These are phyloP conservation scores for Paraphoma chrysanthemicola DNA, from an alignment of 2,329 filamentous ascomycete genomes.

Conservation along the genomic window DNA sequence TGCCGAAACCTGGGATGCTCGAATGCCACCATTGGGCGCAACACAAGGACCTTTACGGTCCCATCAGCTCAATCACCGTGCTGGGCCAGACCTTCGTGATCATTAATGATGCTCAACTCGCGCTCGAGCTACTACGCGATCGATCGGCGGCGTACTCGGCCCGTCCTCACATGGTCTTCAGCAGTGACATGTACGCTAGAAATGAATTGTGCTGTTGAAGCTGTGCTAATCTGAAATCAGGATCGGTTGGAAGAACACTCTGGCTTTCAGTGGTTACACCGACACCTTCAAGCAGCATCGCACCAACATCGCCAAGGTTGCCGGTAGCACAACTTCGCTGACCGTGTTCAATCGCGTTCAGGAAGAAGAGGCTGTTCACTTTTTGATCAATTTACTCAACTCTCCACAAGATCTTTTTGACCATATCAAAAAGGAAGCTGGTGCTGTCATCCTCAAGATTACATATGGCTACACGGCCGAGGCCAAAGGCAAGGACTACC, in stretches of 20 bases:
- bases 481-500: constrained; percentile 49
- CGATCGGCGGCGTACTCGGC: constrained; percentile 26
- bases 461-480: constrained; percentile 56
- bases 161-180: constrained; percentile 31
- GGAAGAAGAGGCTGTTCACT: constrained; percentile 37
- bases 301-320: constrained; percentile 36
- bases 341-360: constrained; percentile 35
- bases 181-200: constrained; percentile 23
- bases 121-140: constrained; percentile 32
- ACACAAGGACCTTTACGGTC: constrained; percentile 49
- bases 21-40: constrained; percentile 55
- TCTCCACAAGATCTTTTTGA: constrained; percentile 30
- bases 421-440: constrained; percentile 37
- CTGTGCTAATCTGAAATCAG: neutral
- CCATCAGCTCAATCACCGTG: constrained; percentile 39
- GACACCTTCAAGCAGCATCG: constrained; percentile 32
- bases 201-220: too few relatives aligned
- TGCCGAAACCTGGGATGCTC: constrained; percentile 50
- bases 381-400: constrained; percentile 31
- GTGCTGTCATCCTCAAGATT: constrained; percentile 36
- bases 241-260: constrained; percentile 35
- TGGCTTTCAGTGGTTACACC: constrained; percentile 27
- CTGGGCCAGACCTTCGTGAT: constrained; percentile 39
- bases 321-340: constrained; percentile 25
- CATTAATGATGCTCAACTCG: constrained; percentile 35